Conservation (phyloP, 768 basidiomycete genomes). For the Symmetrospora coprosmae region DNA sequence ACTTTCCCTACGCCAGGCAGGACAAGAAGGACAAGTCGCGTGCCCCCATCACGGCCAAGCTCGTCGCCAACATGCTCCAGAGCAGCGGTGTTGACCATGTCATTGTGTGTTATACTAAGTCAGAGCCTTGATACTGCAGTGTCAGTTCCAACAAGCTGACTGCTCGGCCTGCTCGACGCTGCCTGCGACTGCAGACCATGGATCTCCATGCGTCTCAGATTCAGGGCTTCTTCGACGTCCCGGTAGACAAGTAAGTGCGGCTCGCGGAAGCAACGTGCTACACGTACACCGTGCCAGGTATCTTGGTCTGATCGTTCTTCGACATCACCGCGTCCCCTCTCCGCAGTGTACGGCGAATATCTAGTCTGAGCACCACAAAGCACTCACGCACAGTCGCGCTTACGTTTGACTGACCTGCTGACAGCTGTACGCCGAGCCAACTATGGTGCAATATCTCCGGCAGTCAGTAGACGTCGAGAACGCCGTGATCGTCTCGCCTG, state of each 20-base stretch:
- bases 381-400: conserved; percentile 16
- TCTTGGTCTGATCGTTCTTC: too few species aligned
- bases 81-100: conserved; percentile 89
- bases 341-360: conserved; percentile 25
- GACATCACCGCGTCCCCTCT: background rate
- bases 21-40: conserved; percentile 99
- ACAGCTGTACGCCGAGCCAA: conserved; percentile 78
- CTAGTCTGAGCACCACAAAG: conserved; percentile 12
- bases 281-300: background rate
- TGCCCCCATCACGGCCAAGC: conserved; percentile 92
- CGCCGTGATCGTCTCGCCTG: conserved; percentile 90
- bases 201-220: conserved; percentile 98
- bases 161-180: background rate
- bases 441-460: conserved; percentile 85
- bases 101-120: conserved; percentile 54
- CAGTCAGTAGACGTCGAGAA: conserved; percentile 70
- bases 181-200: conserved; percentile 58
- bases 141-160: background rate
- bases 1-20: conserved; percentile 92
- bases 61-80: conserved; percentile 94
- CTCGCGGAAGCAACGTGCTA: background rate
- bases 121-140: background rate
- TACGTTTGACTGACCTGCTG: conserved; percentile 31
- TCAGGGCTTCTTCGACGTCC: conserved; percentile 98
- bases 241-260: conserved; percentile 85